Conservation (phyloP, 192 early-diverging fungal species). For the Glomus cerebriforme region DNA sequence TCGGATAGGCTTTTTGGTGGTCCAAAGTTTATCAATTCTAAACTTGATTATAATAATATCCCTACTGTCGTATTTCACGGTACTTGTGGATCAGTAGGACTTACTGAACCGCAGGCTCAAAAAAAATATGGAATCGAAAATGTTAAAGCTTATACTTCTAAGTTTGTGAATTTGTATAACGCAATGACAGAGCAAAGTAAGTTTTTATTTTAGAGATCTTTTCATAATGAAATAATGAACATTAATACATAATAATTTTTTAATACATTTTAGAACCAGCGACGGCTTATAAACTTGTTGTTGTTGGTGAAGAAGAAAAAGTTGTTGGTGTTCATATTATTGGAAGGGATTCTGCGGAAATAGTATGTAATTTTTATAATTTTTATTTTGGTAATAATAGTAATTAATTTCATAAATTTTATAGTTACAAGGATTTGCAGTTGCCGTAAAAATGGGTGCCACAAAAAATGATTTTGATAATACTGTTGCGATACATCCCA, state of each 20-base stretch:
- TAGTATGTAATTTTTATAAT: conserved; percentile 32
- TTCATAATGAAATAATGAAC: background rate
- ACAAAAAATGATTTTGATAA: conserved; percentile 96
- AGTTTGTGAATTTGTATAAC: conserved; percentile 93
- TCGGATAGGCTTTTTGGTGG: conserved; percentile 92
- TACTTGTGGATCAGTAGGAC: conserved; percentile 83
- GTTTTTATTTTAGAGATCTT: background rate
- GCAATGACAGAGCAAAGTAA: conserved; percentile 73
- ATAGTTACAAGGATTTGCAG: conserved; percentile 89
- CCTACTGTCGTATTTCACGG: conserved; percentile 97
- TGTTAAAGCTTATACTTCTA: conserved; percentile 84
- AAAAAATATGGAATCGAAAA: conserved; percentile 72
- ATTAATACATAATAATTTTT: background rate
- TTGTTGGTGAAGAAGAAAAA: conserved; percentile 86
- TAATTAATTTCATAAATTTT: background rate
- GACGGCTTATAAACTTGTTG: conserved; percentile 92
- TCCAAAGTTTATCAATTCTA: conserved; percentile 64
- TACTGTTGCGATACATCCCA: conserved; percentile 97
- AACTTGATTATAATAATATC: conserved; percentile 92
- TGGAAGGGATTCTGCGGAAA: conserved; percentile 86
- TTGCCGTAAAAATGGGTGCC: conserved; percentile 99
- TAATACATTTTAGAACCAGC: conserved; percentile 57
- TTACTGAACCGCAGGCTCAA: conserved; percentile 83
- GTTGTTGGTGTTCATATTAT: conserved; percentile 95
- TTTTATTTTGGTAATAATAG: background rate